Evolutionary conservation across 768 basidiomycete genomes (phyloP).

Genomic region (Pisolithus microcarpus): DNA sequence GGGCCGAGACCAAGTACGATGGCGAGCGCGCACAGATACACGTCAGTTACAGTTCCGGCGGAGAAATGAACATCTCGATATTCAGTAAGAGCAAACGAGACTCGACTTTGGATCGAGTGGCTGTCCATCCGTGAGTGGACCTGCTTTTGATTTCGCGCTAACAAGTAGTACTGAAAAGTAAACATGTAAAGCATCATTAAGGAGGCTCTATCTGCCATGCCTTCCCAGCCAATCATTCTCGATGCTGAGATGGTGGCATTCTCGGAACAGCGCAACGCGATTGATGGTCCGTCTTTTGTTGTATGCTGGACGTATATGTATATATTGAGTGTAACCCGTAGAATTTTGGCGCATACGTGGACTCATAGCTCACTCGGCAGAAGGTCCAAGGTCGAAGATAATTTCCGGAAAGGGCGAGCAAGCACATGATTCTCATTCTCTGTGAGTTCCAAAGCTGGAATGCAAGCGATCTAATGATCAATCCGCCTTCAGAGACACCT

Average conservation of each 20-base stretch:
- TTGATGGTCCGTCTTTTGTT: slow-evolving; percentile 55
- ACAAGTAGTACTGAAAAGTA: neutral
- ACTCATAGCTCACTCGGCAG: slow-evolving; percentile 51
- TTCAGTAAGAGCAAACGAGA: slow-evolving; percentile 86
- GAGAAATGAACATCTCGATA: slow-evolving; percentile 52
- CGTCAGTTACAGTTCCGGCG: slow-evolving; percentile 41
- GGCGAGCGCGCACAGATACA: slow-evolving; percentile 95
- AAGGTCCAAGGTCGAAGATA: slow-evolving; percentile 39
- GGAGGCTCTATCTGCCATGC: slow-evolving; percentile 42
- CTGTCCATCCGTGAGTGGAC: slow-evolving; percentile 43
- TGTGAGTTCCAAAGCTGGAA: slow-evolving; percentile 8
- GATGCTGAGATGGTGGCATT: slow-evolving; percentile 93
- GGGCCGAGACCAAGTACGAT: slow-evolving; percentile 92
- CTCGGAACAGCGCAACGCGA: slow-evolving; percentile 42
- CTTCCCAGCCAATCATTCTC: slow-evolving; percentile 41
- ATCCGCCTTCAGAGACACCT: slow-evolving; percentile 24
- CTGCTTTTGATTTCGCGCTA: neutral
- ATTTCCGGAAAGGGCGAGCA: slow-evolving; percentile 11
- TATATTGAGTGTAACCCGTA: slow-evolving; percentile 18
- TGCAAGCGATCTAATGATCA: neutral
- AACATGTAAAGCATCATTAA: slow-evolving; percentile 43
- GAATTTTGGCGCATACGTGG: slow-evolving; percentile 73
- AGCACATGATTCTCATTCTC: slow-evolving; percentile 15
- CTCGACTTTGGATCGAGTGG: slow-evolving; percentile 68
- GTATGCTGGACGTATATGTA: neutral